Base-by-base conservation (phyloP, 768 basidiomycete genomes). In the Rhizopogon salebrosus region DNA sequence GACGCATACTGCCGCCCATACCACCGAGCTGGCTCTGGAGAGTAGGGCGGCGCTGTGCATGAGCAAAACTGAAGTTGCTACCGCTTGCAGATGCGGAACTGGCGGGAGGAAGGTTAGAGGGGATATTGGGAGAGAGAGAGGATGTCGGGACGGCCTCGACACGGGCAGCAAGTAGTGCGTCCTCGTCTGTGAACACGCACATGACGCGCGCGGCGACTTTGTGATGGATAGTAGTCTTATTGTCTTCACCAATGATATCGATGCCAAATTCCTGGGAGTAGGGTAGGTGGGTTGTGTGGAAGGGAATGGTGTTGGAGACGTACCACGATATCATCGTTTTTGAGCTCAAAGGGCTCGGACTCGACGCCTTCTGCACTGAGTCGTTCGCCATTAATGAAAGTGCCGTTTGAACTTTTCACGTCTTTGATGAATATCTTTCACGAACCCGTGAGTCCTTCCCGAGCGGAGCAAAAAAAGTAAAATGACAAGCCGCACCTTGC, bases 191-290 rank as follows among this genome's bases (percentile, higher is more conserved):
- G 59, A 95, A 86, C 4, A 98, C 82, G 61, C 95, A 94, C 49
- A 91, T 80, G 34, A 94, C 93, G 26, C 92, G 89, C 4, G 95
- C 94, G 9, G 97, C 93, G 49, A 98, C 97, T 70, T 99, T 98
- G 74, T 98, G 95, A 71, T 99, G 97, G 45, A 98, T 86, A 53
- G 98, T 94, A 2, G 92, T 95, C 71, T 91, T 91, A 77, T 95
- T 97, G 75, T 99, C 97, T 64, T 99, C 97, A 57, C 92, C 90
- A 50, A 97, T 91, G 57, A 99, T 99, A 73, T 98, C 97, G 63
- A 98, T 99, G 52, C 97, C 97, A 67, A 97, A 98, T 85, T 98
- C 95, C 94, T 95, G 52, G 5, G 36, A 51, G 29, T 29, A 7
- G 52, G 51, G 39, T 54, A 52, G 58, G 49, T 48, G 20, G 27